A percentile compares a stretch with the other conserved stretches of the same genome.
Conservation (phyloP, 2,329 filamentous ascomycete genomes). For the Acarospora socialis region DNA sequence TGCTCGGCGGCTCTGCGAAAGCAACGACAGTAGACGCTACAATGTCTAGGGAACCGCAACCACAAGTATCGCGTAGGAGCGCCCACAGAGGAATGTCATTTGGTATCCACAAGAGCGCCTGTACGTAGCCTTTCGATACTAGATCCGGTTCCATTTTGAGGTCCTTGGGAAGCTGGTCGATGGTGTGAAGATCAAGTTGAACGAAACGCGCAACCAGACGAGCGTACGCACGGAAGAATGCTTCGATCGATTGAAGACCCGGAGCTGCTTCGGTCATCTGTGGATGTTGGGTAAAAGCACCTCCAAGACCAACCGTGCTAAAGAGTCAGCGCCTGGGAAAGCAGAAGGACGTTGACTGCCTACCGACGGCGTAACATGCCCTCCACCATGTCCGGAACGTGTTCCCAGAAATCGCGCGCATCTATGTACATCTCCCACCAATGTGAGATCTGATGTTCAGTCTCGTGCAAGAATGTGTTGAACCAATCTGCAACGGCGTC, state of each 20-base stretch:
- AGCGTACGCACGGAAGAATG: conserved; percentile 27
- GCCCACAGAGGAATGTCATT: conserved; percentile 9
- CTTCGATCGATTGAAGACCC: conserved; percentile 17
- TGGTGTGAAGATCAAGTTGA: conserved; percentile 23
- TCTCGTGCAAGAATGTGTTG: conserved; percentile 21
- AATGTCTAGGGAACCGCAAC: conserved; percentile 5
- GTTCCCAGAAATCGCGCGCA: conserved; percentile 32
- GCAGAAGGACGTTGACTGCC: conserved; percentile 7
- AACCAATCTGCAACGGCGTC: conserved; percentile 29
- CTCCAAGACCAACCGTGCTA: conserved; percentile 18
- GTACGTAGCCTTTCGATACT: conserved; percentile 10
- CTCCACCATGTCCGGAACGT: conserved; percentile 27
- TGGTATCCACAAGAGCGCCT: conserved; percentile 2
- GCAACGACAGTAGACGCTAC: conserved; percentile 8
- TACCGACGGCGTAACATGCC: conserved; percentile 27
- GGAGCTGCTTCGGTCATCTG: conserved; percentile 6
- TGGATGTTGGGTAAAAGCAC: conserved; percentile 3
- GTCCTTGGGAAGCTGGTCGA: conserved; percentile 12
- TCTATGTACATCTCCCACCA: conserved; percentile 22
- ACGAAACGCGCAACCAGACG: conserved; percentile 28
- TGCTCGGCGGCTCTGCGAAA: conserved; percentile 4
- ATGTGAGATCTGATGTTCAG: conserved; percentile 21
- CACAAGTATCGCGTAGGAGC: conserved; percentile 5
- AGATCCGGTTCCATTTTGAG: conserved; percentile 8
- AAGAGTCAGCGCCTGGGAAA: conserved; percentile 8